A percentile compares a stretch with the other conserved stretches of the same genome.
phyloP scores from a whole-genome alignment of 306 rosid species.

The Dalbergia cultrata region DNA sequence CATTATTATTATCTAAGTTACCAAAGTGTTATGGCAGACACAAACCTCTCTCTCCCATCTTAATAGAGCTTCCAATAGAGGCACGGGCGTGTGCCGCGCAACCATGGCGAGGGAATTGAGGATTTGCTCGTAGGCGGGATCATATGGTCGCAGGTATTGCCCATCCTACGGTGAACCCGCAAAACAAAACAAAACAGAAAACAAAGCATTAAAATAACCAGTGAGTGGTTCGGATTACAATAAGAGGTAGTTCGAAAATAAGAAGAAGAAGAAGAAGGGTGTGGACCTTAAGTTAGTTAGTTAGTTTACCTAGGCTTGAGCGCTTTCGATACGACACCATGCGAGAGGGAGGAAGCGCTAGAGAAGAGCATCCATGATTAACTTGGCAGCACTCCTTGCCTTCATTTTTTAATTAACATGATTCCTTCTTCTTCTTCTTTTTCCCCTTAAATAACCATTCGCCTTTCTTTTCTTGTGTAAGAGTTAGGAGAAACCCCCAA shows the following conservation, averaged over 20 bases:
- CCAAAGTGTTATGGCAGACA: not conserved
- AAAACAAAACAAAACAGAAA: not conserved
- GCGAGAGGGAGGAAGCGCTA: conserved; percentile 99
- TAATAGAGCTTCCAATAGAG: conserved; percentile 92
- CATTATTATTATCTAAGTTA: too few relatives aligned
- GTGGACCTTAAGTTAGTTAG: not conserved
- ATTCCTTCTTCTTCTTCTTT: not conserved
- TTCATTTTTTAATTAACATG: conserved; percentile 58
- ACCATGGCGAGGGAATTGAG: conserved; percentile 98
- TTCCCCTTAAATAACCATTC: conserved; percentile 17
- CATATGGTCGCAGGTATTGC: conserved; percentile 96
- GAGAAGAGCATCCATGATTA: conserved; percentile 95
- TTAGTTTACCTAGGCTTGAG: conserved; percentile 85
- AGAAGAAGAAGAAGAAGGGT: not conserved
- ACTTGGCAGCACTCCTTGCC: conserved; percentile 97
- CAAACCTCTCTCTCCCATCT: conserved; percentile 92
- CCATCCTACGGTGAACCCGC: conserved; percentile 70
- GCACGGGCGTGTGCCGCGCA: conserved; percentile 98
- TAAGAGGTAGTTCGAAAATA: not conserved
- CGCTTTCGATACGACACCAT: conserved; percentile 97
- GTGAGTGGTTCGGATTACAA: not conserved
- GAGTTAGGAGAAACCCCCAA: not conserved
- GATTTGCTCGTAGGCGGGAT: conserved; percentile 98
- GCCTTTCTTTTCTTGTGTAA: not conserved
- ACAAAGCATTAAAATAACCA: too few relatives aligned